phyloP scores from a whole-genome alignment of 108 stramenopile species.

The Skeletonema marinoi region DNA sequence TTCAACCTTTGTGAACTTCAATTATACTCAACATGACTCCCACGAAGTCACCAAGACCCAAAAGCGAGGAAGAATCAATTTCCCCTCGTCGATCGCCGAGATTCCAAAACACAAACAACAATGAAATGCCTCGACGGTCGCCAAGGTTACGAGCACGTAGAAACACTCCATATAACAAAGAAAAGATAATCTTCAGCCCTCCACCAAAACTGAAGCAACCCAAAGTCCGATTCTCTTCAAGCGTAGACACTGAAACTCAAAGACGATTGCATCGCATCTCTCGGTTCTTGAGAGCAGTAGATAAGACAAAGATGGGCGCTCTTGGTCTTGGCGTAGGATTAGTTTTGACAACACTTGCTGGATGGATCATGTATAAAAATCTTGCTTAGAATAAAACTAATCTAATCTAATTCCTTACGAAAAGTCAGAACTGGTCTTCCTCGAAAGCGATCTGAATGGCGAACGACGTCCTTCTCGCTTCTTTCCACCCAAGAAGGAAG shows the following conservation, averaged over 20 bases:
- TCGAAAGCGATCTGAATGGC: slow-evolving; percentile 31
- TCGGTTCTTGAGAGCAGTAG: neutral
- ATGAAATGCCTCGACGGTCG: neutral
- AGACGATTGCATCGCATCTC: neutral
- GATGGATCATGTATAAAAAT: neutral
- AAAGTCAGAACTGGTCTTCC: slow-evolving; percentile 14
- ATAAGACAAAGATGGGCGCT: neutral
- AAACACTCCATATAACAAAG: neutral
- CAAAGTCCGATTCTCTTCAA: neutral
- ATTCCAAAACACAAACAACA: neutral
- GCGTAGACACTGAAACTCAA: neutral
- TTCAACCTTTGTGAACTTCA: no score
- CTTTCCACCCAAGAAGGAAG: slow-evolving; percentile 36
- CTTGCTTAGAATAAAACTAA: neutral
- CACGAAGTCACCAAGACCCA: neutral
- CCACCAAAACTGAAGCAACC: neutral
- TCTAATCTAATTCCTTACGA: neutral
- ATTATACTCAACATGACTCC: neutral
- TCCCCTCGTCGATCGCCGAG: neutral
- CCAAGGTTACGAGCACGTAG: neutral
- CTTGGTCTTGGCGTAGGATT: neutral
- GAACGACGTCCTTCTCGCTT: slow-evolving; percentile 40
- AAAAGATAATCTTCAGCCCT: neutral
- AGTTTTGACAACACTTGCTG: neutral
- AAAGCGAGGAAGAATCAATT: neutral